Base-by-base conservation (phyloP, 768 basidiomycete genomes). In the Lepiota subincarnata region DNA sequence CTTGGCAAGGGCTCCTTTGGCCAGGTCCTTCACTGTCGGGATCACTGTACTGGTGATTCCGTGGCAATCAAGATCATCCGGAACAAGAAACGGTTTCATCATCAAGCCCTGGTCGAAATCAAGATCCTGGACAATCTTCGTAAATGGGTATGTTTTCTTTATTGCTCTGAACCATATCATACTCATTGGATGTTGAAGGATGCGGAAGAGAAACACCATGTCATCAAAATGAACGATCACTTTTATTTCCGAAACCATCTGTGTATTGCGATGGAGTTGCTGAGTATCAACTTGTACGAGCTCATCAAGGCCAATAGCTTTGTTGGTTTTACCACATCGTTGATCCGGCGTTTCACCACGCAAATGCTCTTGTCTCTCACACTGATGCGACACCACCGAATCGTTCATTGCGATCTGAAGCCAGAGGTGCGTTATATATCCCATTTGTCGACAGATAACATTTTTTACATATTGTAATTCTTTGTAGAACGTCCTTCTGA, bases 1-100 rank as follows among this genome's bases (percentile, higher is more conserved):
- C 83, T 98, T 37, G 97, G 97, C 43, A 98, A 98, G 71, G 97
- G 97, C 37, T 98, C 96, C 6, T 99, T 99, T 61, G 97, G 97
- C 14, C 97, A 98, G 66, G 97, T 99, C 12, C 70, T 98, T 16
- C 87, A 91, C 65, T 98, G 96, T 68, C 86, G 96, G 38, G 97
- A 98, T 70, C 92, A 98, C 66, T 85, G 83, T 63, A 93, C 94
- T 11, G 97, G 97, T 8, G 82, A 90, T 62, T 94, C 92, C n/a
- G 92, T 98, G 8, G 97, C 97, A 14, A 86, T 99, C 73, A 99
- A 99, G 78, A 98, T 99, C 57, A 98, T 99, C 62, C 85, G 97
- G 37, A 98, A 98, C 76, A 98, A 98, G 78, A 98, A 98, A 70
- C 81, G 97, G 44, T 98, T 98, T 75, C 95, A 98, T 67, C 92